A percentile compares a stretch with the other conserved stretches of the same genome.
Conservation (phyloP, 2,329 filamentous ascomycete species). For the Cercospora sojina region DNA sequence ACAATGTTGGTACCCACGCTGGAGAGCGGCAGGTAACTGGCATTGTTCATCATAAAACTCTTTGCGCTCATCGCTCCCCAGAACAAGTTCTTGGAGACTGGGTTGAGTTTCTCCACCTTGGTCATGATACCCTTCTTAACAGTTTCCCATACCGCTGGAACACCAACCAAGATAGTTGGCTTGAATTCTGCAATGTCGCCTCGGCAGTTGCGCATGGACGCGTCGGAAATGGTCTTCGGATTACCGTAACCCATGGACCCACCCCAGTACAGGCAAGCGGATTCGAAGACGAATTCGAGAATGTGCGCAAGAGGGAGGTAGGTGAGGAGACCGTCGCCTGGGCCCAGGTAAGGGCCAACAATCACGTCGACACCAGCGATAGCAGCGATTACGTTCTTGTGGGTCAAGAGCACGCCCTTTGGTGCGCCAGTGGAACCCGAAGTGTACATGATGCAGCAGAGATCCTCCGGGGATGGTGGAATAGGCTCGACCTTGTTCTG, state of each 20-base stretch:
- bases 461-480: conserved; percentile 70
- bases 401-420: conserved; percentile 82
- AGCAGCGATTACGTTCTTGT: conserved; percentile 76
- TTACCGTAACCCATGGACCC: conserved; percentile 92
- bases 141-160: conserved; percentile 95
- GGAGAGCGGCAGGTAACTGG: conserved; percentile 50
- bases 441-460: conserved; percentile 80
- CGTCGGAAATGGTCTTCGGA: conserved; percentile 81
- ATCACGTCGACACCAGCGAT: conserved; percentile 77
- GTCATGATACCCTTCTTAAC: conserved; percentile 89
- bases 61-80: conserved; percentile 64
- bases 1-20: conserved; percentile 62
- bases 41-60: conserved; percentile 55
- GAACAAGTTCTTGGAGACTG: conserved; percentile 76
- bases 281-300: conserved; percentile 94
- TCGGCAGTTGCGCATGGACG: conserved; percentile 81
- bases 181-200: conserved; percentile 91
- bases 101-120: conserved; percentile 71
- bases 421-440: conserved; percentile 86
- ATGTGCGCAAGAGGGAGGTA: conserved; percentile 96
- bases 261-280: conserved; percentile 82
- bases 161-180: conserved; percentile 87
- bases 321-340: conserved; percentile 76
- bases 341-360: conserved; percentile 74
- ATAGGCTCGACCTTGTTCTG: conserved; percentile 69